Evolutionary conservation across 1,284 basidiomycete genomes (phyloP).

Genomic region (Ceraceosorus guamensis): DNA sequence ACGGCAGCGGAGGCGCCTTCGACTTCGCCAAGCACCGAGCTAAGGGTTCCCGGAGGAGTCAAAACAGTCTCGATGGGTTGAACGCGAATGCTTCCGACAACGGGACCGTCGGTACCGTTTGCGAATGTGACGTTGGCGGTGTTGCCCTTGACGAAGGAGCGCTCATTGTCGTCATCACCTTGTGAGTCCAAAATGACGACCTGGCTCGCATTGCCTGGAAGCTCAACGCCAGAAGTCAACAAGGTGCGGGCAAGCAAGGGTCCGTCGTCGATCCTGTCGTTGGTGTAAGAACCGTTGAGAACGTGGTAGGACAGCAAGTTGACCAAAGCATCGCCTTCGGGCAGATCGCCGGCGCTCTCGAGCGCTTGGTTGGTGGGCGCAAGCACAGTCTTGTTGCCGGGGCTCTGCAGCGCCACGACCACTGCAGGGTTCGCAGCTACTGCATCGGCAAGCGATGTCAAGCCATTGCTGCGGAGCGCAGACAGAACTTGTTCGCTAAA

Average conservation of each 20-base stretch:
- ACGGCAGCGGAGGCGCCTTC: constrained; percentile 39
- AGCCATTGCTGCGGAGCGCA: constrained; percentile 24
- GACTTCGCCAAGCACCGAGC: constrained; percentile 11
- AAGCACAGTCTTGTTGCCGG: constrained; percentile 47
- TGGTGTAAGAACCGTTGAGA: constrained; percentile 55
- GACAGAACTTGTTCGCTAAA: constrained; percentile 23
- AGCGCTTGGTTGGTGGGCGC: constrained; percentile 51
- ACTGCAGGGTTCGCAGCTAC: constrained; percentile 20
- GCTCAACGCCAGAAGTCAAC: constrained; percentile 50
- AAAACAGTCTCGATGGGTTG: constrained; percentile 52
- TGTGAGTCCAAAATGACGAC: constrained; percentile 58
- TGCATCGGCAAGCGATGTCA: constrained; percentile 22
- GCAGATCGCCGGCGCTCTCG: constrained; percentile 40
- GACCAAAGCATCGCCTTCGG: constrained; percentile 51
- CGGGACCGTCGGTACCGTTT: constrained; percentile 49
- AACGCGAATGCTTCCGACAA: constrained; percentile 50
- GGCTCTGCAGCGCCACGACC: not conserved
- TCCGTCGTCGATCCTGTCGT: constrained; percentile 48
- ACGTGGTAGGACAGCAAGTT: constrained; percentile 61
- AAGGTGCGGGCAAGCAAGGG: constrained; percentile 61
- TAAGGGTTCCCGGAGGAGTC: constrained; percentile 45
- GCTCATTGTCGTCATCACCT: constrained; percentile 13
- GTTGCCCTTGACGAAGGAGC: constrained; percentile 24
- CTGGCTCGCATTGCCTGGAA: constrained; percentile 50
- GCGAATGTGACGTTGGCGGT: constrained; percentile 45